phyloP scores from a whole-genome alignment of 306 rosid genomes.

The Vicia villosa region DNA sequence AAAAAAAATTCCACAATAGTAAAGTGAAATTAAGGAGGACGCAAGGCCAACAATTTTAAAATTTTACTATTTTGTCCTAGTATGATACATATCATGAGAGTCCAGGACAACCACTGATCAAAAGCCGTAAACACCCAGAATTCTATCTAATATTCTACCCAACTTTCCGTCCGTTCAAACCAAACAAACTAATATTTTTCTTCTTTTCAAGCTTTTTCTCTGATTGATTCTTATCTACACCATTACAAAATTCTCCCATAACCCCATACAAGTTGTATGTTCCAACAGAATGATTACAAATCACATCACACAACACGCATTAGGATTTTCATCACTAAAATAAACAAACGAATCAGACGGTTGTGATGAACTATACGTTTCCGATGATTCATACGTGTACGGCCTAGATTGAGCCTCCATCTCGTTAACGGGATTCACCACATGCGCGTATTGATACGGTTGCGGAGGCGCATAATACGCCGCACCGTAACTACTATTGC shows the following conservation, averaged over 20 bases:
- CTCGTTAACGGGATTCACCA: constrained; percentile 39
- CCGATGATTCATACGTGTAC: constrained; percentile 30
- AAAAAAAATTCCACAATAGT: no score
- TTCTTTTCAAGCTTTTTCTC: not conserved
- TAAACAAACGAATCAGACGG: constrained; percentile 62
- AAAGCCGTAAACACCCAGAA: not conserved
- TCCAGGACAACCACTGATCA: not conserved
- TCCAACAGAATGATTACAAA: not conserved
- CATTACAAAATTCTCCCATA: constrained; percentile 44
- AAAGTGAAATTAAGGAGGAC: no score
- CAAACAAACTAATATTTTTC: not conserved
- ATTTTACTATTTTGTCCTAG: no score
- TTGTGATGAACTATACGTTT: constrained; percentile 37
- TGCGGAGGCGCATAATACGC: constrained; percentile 51
- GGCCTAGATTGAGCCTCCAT: constrained; percentile 34
- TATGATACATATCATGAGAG: not conserved
- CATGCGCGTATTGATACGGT: constrained; percentile 45
- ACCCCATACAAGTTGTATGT: constrained; percentile 45
- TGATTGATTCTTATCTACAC: constrained; percentile 39
- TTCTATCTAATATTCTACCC: not conserved
- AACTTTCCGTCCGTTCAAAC: constrained; percentile 28
- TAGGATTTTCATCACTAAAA: constrained; percentile 89
- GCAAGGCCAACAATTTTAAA: no score
- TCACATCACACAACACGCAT: constrained; percentile 68
- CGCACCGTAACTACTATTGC: constrained; percentile 43